These are phyloP conservation scores for Pycnococcus provasolii DNA, from an alignment of 139 green algal genomes.

Conservation along the genomic window DNA sequence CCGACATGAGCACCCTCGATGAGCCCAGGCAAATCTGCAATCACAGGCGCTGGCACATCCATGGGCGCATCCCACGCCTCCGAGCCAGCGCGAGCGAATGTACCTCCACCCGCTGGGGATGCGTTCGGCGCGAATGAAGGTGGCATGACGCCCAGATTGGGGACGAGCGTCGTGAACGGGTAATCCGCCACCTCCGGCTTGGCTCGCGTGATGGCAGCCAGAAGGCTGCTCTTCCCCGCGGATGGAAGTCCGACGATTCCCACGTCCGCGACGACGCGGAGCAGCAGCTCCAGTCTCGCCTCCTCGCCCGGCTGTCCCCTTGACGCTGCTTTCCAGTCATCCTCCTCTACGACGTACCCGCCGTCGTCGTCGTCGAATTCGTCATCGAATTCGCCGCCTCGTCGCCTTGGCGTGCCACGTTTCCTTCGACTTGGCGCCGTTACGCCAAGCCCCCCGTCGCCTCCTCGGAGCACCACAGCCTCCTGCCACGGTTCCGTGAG, in stretches of 20 bases:
- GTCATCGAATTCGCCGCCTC: neutral
- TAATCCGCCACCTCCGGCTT: slow-evolving; percentile 71
- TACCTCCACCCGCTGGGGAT: neutral
- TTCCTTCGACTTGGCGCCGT: neutral
- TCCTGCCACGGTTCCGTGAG: slow-evolving; percentile 7
- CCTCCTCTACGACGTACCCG: slow-evolving; percentile 3
- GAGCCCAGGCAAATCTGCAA: slow-evolving; percentile 79
- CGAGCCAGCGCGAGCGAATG: neutral
- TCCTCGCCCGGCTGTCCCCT: slow-evolving; percentile 47
- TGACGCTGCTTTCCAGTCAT: neutral
- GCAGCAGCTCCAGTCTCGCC: slow-evolving; percentile 54
- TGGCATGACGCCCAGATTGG: slow-evolving; percentile 76
- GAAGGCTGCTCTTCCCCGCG: slow-evolving; percentile 55
- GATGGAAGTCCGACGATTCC: slow-evolving; percentile 92
- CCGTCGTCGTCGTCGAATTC: slow-evolving; percentile 5
- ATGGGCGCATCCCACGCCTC: slow-evolving; percentile 15
- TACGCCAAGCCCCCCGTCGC: slow-evolving; percentile 1
- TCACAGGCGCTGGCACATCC: slow-evolving; percentile 14
- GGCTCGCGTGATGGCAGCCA: slow-evolving; percentile 63
- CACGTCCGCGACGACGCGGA: slow-evolving; percentile 79
- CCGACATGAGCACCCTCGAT: slow-evolving; percentile 62
- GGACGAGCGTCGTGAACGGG: slow-evolving; percentile 91
- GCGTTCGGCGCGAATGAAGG: slow-evolving; percentile 8
- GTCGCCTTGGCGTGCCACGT: slow-evolving; percentile 1
- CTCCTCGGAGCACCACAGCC: slow-evolving; percentile 3